Conservation (phyloP, 2,329 filamentous ascomycete genomes). For the Neonectria faginata region DNA sequence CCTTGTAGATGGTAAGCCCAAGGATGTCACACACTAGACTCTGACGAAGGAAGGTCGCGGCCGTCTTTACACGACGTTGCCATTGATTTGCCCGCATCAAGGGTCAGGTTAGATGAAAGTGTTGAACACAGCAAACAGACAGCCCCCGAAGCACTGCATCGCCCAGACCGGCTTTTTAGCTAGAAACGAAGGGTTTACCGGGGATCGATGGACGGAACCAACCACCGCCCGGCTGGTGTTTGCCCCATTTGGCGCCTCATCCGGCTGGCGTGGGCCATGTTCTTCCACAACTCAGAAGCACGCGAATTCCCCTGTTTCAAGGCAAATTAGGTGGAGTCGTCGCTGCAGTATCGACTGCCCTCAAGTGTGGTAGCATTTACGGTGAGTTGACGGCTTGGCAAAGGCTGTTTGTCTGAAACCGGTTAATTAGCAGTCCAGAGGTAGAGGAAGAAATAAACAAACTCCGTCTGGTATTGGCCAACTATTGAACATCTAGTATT, state of each 20-base stretch:
- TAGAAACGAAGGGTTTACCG: not conserved
- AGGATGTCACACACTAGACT: not conserved
- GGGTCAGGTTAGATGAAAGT: not conserved
- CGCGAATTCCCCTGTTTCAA: conserved; percentile 3
- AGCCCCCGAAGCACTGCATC: not conserved
- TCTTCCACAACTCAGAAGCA: conserved; percentile 26
- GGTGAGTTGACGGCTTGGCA: not conserved
- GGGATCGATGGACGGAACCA: not conserved
- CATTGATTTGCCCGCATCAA: not conserved
- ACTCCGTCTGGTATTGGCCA: not conserved
- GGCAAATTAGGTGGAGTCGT: not conserved
- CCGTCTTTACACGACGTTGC: not conserved
- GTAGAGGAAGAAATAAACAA: not conserved
- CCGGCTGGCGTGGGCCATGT: conserved; percentile 9
- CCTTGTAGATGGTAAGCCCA: too few species aligned
- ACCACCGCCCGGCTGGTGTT: not conserved
- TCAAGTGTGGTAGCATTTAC: not conserved
- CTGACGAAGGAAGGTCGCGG: not conserved
- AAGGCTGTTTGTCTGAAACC: not conserved
- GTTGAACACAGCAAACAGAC: not conserved
- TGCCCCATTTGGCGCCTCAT: not conserved
- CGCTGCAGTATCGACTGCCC: not conserved
- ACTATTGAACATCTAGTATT: not conserved
- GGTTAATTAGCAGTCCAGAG: not conserved
- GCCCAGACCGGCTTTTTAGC: not conserved